Base-by-base conservation (phyloP, 371 early-diverging fungal species). In the Batrachochytrium dendrobatidis region DNA sequence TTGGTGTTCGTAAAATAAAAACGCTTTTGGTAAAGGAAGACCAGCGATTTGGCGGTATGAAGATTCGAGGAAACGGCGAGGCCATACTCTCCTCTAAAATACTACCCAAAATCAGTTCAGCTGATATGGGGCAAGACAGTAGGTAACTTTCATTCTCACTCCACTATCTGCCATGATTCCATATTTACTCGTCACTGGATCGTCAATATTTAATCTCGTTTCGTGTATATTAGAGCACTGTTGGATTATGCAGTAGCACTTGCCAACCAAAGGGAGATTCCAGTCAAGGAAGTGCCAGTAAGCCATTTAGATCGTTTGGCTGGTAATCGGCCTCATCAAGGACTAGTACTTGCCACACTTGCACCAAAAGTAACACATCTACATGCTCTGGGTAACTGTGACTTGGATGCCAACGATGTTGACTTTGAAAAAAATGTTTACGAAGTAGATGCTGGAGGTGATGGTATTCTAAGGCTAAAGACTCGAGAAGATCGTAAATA, bases 321-420 rank as follows among this genome's bases (percentile, higher is more conserved):
- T 10, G 60, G 57, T 15, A 55, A 51, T 1, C 33, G 64, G 30
- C 69, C 71, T 6, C 64, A 70, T 56, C 67, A 71, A 39, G 70
- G 66, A 1, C 51, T 66, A 22, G 65, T 62, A 22, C 56, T 70
- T 35, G 70, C 64, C 17, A 55, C 63, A 2, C 20, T 53, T 1
- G 26, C 58, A 3, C 25, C 58, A 3, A 48, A 39, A 32, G 44
- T 33, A 3, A 18, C 34, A 2, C 55, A 30, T 39, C 17, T 56
- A 1, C 25, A 25, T 10, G 52, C 49, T 51, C 31, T 56, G 18
- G 60, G 44, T 1, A 25, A 8, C 1, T 22, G 35, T n/a, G 57
- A 57, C 2, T 24, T 15, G 30, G 25, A 22, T 2, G 26, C 6
- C 32, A 34, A 44, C 5, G 48, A 44, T 18, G 26, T 7, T 2